A percentile compares a stretch with the other conserved stretches of the same genome.
Evolutionary conservation across 768 basidiomycete genomes (phyloP).

Genomic region (Mycena crocata): DNA sequence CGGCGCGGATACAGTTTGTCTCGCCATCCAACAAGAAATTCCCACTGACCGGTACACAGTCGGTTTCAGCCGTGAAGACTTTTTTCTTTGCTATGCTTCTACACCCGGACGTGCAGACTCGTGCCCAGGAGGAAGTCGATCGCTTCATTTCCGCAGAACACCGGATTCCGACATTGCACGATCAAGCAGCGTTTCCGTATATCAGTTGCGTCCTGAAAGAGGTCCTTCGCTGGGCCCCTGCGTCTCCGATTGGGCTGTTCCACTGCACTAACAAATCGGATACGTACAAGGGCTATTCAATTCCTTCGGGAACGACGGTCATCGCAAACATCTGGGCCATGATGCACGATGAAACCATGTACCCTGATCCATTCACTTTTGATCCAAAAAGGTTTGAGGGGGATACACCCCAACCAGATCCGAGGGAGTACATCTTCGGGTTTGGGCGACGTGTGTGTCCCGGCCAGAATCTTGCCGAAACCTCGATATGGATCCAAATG

Average conservation of each 20-base stretch:
- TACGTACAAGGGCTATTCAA: constrained; percentile 21
- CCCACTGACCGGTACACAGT: not conserved
- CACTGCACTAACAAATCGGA: constrained; percentile 16
- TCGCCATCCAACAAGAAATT: too few relatives aligned
- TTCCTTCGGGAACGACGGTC: constrained; percentile 21
- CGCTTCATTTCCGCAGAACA: constrained; percentile 21
- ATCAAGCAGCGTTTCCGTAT: constrained; percentile 28
- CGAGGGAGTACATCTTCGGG: constrained; percentile 36
- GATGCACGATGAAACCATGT: constrained; percentile 36
- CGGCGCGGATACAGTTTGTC: constrained; percentile 27
- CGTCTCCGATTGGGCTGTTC: constrained; percentile 10
- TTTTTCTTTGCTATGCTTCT: constrained; percentile 33
- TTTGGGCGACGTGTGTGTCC: constrained; percentile 38
- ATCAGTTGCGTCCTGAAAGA: constrained; percentile 24
- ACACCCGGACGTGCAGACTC: constrained; percentile 26
- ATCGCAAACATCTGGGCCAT: constrained; percentile 34
- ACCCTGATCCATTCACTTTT: constrained; percentile 37
- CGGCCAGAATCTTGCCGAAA: constrained; percentile 34
- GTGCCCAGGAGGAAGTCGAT: constrained; percentile 34
- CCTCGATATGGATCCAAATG: constrained; percentile 40
- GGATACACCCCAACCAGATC: constrained; percentile 28
- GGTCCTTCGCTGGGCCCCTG: constrained; percentile 22
- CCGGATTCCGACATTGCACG: constrained; percentile 30
- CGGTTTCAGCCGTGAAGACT: constrained; percentile 4
- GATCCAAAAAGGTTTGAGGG: constrained; percentile 35